Conservation (phyloP, 2,329 filamentous ascomycete genomes). For the Trichoderma atrobrunneum region DNA sequence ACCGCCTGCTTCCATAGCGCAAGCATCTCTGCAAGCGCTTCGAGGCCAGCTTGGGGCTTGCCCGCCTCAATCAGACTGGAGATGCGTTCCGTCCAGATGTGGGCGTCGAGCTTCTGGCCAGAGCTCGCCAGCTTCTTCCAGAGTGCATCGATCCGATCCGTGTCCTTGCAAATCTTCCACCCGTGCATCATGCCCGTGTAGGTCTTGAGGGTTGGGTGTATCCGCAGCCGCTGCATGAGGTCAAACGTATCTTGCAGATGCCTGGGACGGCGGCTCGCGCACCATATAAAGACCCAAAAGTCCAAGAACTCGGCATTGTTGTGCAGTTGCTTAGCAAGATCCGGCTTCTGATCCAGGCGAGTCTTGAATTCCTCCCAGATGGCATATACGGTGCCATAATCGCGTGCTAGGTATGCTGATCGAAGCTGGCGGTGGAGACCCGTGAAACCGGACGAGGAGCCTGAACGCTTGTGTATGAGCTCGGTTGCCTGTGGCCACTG, state of each 20-base stretch:
- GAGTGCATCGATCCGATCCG: constrained; percentile 59
- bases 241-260: constrained; percentile 39
- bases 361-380: constrained; percentile 36
- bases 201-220: constrained; percentile 60
- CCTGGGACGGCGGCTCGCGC: constrained; percentile 31
- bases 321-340: constrained; percentile 31
- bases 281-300: constrained; percentile 42
- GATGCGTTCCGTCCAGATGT: constrained; percentile 70
- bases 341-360: constrained; percentile 26
- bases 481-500: constrained; percentile 30
- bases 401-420: constrained; percentile 30
- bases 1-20: constrained; percentile 51
- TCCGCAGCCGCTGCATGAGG: constrained; percentile 45
- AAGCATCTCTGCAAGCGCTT: constrained; percentile 65
- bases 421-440: constrained; percentile 32
- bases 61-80: constrained; percentile 60
- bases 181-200: constrained; percentile 74
- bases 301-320: constrained; percentile 37
- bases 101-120: constrained; percentile 58
- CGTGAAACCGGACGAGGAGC: constrained; percentile 10
- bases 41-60: constrained; percentile 54
- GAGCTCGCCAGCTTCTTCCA: constrained; percentile 63
- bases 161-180: constrained; percentile 59
- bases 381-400: constrained; percentile 29
- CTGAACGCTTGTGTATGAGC: constrained; percentile 27